Percentiles rank a stretch among this genome's conserved stretches.
phyloP scores from a whole-genome alignment of 331 rosid genomes.

The Pyrus hybrid region DNA sequence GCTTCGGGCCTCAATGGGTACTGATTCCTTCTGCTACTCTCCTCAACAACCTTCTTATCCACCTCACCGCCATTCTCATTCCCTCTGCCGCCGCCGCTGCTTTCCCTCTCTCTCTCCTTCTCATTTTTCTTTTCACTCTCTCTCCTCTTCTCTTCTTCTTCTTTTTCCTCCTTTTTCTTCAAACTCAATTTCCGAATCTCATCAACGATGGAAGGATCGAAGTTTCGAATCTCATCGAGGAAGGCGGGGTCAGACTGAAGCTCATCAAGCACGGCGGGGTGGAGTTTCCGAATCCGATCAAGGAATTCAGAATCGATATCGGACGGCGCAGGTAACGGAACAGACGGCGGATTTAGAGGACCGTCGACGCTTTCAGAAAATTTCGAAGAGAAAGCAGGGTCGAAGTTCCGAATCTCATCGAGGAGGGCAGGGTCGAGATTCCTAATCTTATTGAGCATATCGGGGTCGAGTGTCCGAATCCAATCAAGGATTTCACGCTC shows the following conservation, averaged over 20 bases:
- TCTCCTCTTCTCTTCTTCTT: neutral
- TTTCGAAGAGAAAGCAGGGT: neutral
- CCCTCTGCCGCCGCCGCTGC: conserved; percentile 7
- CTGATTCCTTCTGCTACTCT: conserved; percentile 19
- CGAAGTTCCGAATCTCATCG: neutral
- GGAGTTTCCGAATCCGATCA: neutral
- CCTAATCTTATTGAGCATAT: neutral
- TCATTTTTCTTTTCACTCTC: neutral
- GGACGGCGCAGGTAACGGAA: neutral
- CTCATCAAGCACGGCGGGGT: neutral
- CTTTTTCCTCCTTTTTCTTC: conserved; percentile 5
- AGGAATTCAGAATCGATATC: conserved; percentile 15
- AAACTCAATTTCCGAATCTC: conserved; percentile 1
- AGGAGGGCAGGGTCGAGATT: conserved; percentile 21
- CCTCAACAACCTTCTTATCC: conserved; percentile 21
- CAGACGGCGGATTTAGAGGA: neutral
- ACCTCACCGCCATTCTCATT: conserved; percentile 30
- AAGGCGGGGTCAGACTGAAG: neutral
- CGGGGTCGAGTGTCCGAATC: neutral
- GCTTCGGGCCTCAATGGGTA: conserved; percentile 81
- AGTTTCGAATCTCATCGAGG: neutral
- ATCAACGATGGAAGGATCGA: conserved; percentile 12
- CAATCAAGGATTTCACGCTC: conserved; percentile 10
- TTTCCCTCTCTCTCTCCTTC: neutral
- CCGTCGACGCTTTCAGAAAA: conserved; percentile 3